Percentiles rank a stretch among this genome's conserved stretches.
Evolutionary conservation across 495 filamentous ascomycete genomes (phyloP).

Genomic region (Alectoria sarmentosa): DNA sequence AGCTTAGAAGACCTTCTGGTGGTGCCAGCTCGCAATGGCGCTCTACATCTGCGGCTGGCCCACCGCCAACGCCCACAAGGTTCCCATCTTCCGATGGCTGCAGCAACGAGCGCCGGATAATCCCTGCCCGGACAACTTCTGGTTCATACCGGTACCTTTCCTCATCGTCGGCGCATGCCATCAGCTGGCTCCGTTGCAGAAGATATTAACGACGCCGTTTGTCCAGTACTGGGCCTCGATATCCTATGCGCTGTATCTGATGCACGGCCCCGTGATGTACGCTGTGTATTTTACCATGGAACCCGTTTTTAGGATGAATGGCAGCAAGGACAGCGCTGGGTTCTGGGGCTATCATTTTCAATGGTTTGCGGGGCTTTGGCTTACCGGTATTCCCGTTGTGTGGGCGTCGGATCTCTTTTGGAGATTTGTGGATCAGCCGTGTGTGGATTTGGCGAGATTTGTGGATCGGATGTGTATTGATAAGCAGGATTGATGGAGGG

Average conservation of each 20-base stretch:
- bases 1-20: constrained; percentile 1
- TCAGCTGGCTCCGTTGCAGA: not conserved
- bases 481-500: not conserved
- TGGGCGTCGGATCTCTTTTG: constrained; percentile 43
- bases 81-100: not conserved
- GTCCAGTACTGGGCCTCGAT: constrained; percentile 44
- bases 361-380: constrained; percentile 7
- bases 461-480: constrained; percentile 26
- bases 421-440: constrained; percentile 40
- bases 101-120: not conserved
- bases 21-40: not conserved
- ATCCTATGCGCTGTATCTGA: constrained; percentile 45
- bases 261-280: constrained; percentile 46
- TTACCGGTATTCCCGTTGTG: constrained; percentile 36
- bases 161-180: constrained; percentile 1
- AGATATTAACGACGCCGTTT: not conserved
- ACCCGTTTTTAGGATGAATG: constrained; percentile 30
- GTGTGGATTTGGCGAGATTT: constrained; percentile 40
- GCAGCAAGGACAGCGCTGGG: constrained; percentile 30
- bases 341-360: constrained; percentile 32
- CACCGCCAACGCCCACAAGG: not conserved
- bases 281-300: constrained; percentile 37
- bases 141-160: not conserved
- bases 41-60: not conserved
- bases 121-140: not conserved